phyloP scores from a whole-genome alignment of 441 rosid species.

The Croton setiger region DNA sequence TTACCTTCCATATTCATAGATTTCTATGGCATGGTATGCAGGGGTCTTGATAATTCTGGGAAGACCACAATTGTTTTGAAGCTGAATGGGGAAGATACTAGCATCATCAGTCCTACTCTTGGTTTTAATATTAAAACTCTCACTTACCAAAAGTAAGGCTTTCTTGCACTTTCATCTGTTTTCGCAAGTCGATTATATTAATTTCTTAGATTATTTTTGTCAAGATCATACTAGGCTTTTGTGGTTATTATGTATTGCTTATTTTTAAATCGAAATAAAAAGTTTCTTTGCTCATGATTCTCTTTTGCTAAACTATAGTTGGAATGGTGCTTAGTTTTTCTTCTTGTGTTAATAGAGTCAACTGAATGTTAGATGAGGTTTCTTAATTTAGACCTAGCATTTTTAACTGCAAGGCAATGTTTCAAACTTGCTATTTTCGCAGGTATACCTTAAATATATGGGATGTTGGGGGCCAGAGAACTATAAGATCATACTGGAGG shows the following conservation, averaged over 20 bases:
- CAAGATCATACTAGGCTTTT: background rate
- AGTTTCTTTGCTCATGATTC: background rate
- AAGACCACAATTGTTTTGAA: slow-evolving; percentile 93
- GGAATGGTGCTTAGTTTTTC: background rate
- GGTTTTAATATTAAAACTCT: slow-evolving; percentile 95
- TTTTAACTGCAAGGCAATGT: background rate
- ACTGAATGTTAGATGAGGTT: background rate
- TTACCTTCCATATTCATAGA: too few relatives aligned
- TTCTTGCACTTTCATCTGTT: background rate
- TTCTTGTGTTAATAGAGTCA: background rate
- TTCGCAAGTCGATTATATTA: too few relatives aligned
- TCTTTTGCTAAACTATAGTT: too few relatives aligned
- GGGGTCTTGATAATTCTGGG: slow-evolving; percentile 87
- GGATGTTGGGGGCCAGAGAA: slow-evolving; percentile 98
- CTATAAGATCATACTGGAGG: slow-evolving; percentile 96
- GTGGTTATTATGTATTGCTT: background rate
- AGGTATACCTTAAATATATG: slow-evolving; percentile 88
- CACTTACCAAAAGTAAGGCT: slow-evolving; percentile 23
- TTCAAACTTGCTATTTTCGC: slow-evolving; percentile 10
- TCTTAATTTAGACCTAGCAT: background rate
- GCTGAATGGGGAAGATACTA: slow-evolving; percentile 91
- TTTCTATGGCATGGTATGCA: slow-evolving; percentile 9
- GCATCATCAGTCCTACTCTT: slow-evolving; percentile 86
- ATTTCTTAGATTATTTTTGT: too few relatives aligned
- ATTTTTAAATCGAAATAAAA: too few relatives aligned